A percentile compares a stretch with the other conserved stretches of the same genome.
These are phyloP conservation scores for Corrigiola litoralis DNA, from an alignment of 179 eudicot genomes.

Conservation along the genomic window DNA sequence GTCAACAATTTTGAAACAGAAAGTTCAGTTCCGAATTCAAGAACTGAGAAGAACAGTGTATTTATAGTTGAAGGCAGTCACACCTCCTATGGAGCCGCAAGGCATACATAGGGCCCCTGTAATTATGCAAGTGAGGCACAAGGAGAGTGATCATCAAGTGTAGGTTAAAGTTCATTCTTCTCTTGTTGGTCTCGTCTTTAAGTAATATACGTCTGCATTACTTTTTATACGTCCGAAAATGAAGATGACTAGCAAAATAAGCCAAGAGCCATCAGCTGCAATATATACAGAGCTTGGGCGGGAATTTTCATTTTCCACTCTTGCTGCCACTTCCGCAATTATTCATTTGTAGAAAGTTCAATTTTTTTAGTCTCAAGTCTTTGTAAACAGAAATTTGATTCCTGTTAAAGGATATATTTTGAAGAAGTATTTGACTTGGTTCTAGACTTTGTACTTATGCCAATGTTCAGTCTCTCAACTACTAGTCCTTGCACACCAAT, in stretches of 20 bases:
- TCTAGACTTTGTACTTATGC: background rate
- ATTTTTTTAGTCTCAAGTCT: slow-evolving; percentile 8
- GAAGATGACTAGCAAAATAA: slow-evolving; percentile 19
- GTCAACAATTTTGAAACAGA: slow-evolving; percentile 29
- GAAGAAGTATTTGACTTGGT: background rate
- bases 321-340: background rate
- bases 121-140: slow-evolving; percentile 39
- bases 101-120: slow-evolving; percentile 69
- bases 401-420: slow-evolving; percentile 3
- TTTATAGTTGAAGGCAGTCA: slow-evolving; percentile 15
- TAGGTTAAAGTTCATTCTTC: slow-evolving; percentile 31
- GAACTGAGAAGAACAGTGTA: too few relatives aligned
- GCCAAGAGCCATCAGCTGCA: slow-evolving; percentile 3
- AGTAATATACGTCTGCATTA: slow-evolving; percentile 33
- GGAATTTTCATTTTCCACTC: background rate
- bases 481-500: too few relatives aligned
- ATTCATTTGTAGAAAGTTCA: slow-evolving; percentile 28
- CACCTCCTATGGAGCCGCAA: slow-evolving; percentile 75
- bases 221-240: slow-evolving; percentile 15
- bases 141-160: slow-evolving; percentile 26
- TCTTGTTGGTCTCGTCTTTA: slow-evolving; percentile 28
- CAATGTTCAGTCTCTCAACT: background rate
- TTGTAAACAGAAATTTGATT: slow-evolving; percentile 19
- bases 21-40: background rate
- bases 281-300: slow-evolving; percentile 1